Percentiles rank a stretch among this genome's conserved stretches.
Conservation (phyloP, 305 asterid genomes). For the Fraxinus nigra region DNA sequence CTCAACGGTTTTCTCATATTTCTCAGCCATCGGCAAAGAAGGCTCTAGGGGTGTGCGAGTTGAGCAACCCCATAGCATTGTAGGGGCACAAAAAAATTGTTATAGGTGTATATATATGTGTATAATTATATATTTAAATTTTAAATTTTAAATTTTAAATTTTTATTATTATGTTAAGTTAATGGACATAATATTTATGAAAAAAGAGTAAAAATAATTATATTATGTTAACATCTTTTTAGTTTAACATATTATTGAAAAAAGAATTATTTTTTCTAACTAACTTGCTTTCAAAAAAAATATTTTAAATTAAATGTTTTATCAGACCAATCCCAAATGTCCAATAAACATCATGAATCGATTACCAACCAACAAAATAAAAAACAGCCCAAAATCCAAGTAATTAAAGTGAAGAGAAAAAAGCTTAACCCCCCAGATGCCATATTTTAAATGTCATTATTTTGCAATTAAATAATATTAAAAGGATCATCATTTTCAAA, state of each 20-base stretch:
- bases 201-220: background rate
- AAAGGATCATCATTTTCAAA: background rate
- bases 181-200: background rate
- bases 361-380: background rate
- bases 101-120: background rate
- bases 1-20: conserved; percentile 18
- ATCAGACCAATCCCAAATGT: background rate
- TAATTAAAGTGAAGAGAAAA: background rate
- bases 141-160: too few relatives aligned
- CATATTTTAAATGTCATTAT: background rate
- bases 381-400: background rate
- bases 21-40: background rate
- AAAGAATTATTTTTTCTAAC: background rate
- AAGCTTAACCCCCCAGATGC: background rate
- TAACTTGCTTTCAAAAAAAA: background rate
- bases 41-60: background rate
- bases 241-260: background rate
- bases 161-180: background rate
- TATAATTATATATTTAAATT: too few relatives aligned
- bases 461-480: background rate
- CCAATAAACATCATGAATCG: background rate
- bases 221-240: too few relatives aligned
- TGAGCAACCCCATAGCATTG: background rate
- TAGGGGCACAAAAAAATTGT: background rate
- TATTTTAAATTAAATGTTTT: too few relatives aligned